These are phyloP conservation scores for Phytopythium montanum DNA, from an alignment of 352 stramenopile genomes.

Conservation along the genomic window DNA sequence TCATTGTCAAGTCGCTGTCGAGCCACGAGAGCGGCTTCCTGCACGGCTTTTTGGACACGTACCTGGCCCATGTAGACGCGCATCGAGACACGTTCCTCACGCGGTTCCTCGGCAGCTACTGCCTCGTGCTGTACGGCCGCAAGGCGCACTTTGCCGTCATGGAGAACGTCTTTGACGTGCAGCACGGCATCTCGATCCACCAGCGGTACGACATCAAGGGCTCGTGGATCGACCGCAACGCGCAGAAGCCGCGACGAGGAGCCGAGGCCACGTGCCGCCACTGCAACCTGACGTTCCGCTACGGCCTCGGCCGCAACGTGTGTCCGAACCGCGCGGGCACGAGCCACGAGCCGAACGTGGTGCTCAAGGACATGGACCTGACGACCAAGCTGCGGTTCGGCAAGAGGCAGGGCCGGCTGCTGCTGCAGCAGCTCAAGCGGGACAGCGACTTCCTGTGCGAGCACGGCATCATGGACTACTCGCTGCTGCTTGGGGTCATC, in stretches of 20 bases:
- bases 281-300: constrained; percentile 69
- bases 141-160: constrained; percentile 84
- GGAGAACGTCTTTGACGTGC: constrained; percentile 86
- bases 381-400: constrained; percentile 72
- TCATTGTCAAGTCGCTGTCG: constrained; percentile 79
- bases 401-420: constrained; percentile 27
- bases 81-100: constrained; percentile 68
- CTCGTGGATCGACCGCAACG: constrained; percentile 78
- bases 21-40: constrained; percentile 58
- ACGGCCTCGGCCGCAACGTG: constrained; percentile 39
- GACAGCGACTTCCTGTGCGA: constrained; percentile 72
- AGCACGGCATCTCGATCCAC: constrained; percentile 71
- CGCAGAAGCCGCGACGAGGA: constrained; percentile 48
- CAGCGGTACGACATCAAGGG: constrained; percentile 89
- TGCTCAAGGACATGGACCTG: constrained; percentile 81
- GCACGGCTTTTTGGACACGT: constrained; percentile 59
- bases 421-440: constrained; percentile 60
- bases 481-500: constrained; percentile 71
- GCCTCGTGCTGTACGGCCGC: constrained; percentile 72
- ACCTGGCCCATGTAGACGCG: constrained; percentile 51
- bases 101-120: constrained; percentile 82
- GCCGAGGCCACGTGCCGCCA: constrained; percentile 64
- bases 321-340: constrained; percentile 56
- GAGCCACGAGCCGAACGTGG: constrained; percentile 64
- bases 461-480: constrained; percentile 84